phyloP scores from a whole-genome alignment of 176 grass and related monocot species.

The Stipa capillata region DNA sequence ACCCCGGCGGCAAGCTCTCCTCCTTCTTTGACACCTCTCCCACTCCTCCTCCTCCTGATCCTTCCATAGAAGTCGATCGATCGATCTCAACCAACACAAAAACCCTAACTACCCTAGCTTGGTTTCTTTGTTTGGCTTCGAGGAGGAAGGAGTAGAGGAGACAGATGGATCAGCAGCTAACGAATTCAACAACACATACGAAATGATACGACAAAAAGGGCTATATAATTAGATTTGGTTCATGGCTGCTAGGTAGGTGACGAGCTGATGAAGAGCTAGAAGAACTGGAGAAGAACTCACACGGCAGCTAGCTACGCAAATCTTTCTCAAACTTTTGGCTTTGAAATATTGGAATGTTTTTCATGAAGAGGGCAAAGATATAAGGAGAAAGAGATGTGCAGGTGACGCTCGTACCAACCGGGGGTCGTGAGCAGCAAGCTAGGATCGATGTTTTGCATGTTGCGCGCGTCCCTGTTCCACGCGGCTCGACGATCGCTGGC shows the following conservation, averaged over 20 bases:
- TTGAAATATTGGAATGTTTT: constrained; percentile 9
- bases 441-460: not conserved
- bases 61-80: constrained; percentile 11
- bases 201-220: not conserved
- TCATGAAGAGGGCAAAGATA: constrained; percentile 35
- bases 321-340: not conserved
- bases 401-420: constrained; percentile 69
- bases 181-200: not conserved
- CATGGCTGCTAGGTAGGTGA: no score
- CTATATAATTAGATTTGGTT: no score
- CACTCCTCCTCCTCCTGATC: constrained; percentile 19
- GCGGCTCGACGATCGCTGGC: not conserved
- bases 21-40: constrained; percentile 34
- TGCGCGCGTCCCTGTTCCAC: constrained; percentile 8
- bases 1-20: constrained; percentile 86
- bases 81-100: constrained; percentile 1
- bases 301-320: not conserved
- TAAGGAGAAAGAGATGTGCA: constrained; percentile 28
- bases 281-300: not conserved
- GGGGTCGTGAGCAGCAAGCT: constrained; percentile 50
- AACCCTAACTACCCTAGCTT: constrained; percentile 24
- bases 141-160: no score
- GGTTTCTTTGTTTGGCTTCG: no score
- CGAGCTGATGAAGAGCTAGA: no score
- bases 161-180: not conserved